Conservation (phyloP, 257 asterid genomes). For the Parsonsia alboflavescens region DNA sequence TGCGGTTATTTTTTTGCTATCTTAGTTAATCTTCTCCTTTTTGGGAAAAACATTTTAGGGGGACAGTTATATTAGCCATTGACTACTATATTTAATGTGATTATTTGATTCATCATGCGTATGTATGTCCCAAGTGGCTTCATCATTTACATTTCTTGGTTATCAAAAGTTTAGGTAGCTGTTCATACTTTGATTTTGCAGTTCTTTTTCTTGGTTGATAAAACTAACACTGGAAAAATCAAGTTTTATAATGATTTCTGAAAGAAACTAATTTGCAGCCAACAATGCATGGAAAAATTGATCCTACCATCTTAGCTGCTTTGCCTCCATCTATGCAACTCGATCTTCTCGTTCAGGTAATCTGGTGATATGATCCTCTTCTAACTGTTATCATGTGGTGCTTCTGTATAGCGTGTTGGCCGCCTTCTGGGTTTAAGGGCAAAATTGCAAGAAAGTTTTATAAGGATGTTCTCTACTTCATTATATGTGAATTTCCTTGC, state of each 20-base stretch:
- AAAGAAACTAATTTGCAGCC: conserved; percentile 46
- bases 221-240: not conserved
- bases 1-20: not conserved
- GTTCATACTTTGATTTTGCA: not conserved
- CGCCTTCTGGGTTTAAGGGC: not conserved
- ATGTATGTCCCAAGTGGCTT: not conserved
- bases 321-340: conserved; percentile 99
- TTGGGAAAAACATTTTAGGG: not conserved
- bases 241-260: not conserved
- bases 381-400: not conserved
- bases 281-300: conserved; percentile 76
- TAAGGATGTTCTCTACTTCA: not conserved
- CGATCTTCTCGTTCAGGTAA: conserved; percentile 96
- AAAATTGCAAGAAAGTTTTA: not conserved
- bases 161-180: not conserved
- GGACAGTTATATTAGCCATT: not conserved
- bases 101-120: not conserved
- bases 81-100: not conserved
- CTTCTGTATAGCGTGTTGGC: not conserved
- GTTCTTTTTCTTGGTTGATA: not conserved
- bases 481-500: conserved; percentile 14
- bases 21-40: not conserved
- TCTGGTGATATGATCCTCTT: not conserved
- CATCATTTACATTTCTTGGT: not conserved
- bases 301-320: conserved; percentile 89